Evolutionary conservation across 495 filamentous ascomycete species (phyloP).

Genomic region (Penicillium lagena): DNA sequence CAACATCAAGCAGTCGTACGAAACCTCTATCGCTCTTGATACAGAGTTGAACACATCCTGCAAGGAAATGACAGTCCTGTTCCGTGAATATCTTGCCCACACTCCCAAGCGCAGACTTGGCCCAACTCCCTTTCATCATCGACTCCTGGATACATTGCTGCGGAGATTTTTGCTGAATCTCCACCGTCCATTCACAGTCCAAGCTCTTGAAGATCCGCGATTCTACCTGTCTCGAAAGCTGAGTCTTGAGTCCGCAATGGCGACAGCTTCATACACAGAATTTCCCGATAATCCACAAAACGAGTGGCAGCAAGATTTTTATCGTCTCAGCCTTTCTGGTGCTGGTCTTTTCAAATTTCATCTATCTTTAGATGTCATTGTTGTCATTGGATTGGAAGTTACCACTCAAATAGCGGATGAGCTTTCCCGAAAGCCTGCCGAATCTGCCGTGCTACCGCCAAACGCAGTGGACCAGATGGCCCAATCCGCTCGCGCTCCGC

Average conservation of each 20-base stretch:
- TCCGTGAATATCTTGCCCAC: conserved; percentile 1
- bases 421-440: conserved; percentile 1
- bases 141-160: conserved; percentile 24
- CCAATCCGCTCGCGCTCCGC: conserved; percentile 3
- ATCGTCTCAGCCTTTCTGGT: conserved; percentile 18
- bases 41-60: conserved; percentile 21
- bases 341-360: conserved; percentile 38
- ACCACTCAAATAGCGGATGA: conserved; percentile 29
- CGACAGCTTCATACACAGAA: conserved; percentile 2
- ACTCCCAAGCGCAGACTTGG: not conserved
- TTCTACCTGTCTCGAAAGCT: conserved; percentile 45
- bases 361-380: conserved; percentile 20
- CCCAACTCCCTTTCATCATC: conserved; percentile 23
- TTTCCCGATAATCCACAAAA: conserved; percentile 13
- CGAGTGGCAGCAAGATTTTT: conserved; percentile 21
- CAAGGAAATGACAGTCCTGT: conserved; percentile 10
- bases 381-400: conserved; percentile 31
- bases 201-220: conserved; percentile 33
- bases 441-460: not conserved
- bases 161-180: conserved; percentile 43
- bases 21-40: conserved; percentile 30
- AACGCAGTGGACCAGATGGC: conserved; percentile 6
- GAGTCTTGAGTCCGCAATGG: conserved; percentile 34
- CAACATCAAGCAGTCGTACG: conserved; percentile 32
- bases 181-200: conserved; percentile 37